Percentiles rank a stretch among this genome's conserved stretches.
These are phyloP conservation scores for Zygoascus bituminiphila DNA, from an alignment of 805 yeast genomes.

Conservation along the genomic window DNA sequence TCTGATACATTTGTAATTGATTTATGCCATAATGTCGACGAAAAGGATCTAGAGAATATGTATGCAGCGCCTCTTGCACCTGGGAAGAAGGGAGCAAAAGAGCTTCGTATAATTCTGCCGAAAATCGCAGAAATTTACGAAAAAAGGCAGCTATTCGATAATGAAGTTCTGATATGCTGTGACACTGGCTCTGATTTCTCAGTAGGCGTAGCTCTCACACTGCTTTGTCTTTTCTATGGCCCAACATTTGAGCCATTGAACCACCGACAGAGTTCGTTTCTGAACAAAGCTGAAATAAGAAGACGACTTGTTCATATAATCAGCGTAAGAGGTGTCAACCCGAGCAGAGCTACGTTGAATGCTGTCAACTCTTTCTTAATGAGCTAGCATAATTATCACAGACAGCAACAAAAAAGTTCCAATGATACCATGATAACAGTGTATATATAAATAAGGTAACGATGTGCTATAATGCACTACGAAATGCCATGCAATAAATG, in stretches of 20 bases:
- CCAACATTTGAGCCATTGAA: constrained; percentile 32
- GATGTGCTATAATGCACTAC: too few relatives aligned
- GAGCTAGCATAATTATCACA: constrained; percentile 25
- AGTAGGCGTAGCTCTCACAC: constrained; percentile 47
- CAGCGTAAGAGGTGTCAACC: constrained; percentile 48
- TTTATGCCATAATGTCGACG: not conserved
- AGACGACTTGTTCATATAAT: constrained; percentile 47
- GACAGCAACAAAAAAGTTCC: not conserved
- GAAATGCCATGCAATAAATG: constrained; percentile 1
- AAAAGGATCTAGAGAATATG: not conserved
- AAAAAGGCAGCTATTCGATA: constrained; percentile 6
- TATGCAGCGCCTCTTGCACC: constrained; percentile 16
- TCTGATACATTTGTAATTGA: not conserved
- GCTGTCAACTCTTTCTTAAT: constrained; percentile 55
- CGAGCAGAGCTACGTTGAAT: constrained; percentile 70
- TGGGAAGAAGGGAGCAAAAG: constrained; percentile 60
- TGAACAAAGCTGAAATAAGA: constrained; percentile 44
- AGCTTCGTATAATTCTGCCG: constrained; percentile 42
- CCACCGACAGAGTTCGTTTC: constrained; percentile 7
- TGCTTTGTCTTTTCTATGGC: constrained; percentile 41
- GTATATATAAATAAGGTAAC: not conserved
- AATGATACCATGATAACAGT: not conserved
- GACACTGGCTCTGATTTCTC: constrained; percentile 61
- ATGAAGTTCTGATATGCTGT: constrained; percentile 43
- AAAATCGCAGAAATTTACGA: constrained; percentile 30